A percentile compares a stretch with the other conserved stretches of the same genome.
phyloP scores from a whole-genome alignment of 75 land plant species.

The Cunninghamia lanceolata region DNA sequence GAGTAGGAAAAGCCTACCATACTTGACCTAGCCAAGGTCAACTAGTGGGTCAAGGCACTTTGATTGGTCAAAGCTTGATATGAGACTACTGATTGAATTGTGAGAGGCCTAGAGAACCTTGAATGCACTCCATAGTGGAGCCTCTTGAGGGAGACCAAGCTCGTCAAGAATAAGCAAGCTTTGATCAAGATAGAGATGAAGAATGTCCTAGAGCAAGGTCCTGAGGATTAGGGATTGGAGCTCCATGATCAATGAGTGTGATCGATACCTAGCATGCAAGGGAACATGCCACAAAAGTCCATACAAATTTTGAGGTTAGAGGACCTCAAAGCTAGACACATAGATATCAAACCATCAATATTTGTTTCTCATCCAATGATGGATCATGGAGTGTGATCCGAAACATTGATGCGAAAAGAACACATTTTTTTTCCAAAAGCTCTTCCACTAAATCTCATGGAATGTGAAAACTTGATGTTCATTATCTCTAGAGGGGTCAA shows the following conservation, averaged over 20 bases:
- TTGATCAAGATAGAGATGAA: no score
- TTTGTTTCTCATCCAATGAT: no score
- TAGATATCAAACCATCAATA: background rate
- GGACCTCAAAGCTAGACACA: background rate
- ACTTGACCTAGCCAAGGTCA: no score
- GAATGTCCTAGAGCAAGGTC: background rate
- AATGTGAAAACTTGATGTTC: no score
- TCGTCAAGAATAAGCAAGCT: background rate
- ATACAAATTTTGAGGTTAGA: background rate
- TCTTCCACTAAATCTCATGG: no score
- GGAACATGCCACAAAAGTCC: background rate
- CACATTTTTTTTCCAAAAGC: no score
- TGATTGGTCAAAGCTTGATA: background rate
- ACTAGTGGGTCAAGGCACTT: no score
- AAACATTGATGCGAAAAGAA: no score
- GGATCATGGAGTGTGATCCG: no score
- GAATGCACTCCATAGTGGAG: no score
- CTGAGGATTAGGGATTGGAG: background rate
- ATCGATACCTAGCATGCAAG: background rate
- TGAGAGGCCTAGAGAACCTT: background rate
- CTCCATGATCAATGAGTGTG: background rate
- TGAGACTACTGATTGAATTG: background rate
- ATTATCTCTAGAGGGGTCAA: background rate
- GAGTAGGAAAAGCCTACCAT: no score
- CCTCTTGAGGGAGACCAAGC: background rate